Conservation (phyloP, 208 protist species). For the Trypanosoma mega region DNA sequence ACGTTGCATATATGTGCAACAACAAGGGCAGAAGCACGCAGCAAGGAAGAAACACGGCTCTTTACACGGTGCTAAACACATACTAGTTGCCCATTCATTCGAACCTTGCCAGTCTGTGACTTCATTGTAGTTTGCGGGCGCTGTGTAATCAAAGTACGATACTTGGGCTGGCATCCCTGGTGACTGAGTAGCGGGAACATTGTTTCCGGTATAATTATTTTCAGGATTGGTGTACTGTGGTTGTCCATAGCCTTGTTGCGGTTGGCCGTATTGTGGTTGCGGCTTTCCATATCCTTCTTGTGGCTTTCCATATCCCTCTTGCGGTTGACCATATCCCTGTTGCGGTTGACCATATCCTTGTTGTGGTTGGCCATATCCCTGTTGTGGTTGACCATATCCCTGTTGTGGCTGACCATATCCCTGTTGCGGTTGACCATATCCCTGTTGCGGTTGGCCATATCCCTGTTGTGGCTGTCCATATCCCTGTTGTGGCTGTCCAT, state of each 20-base stretch:
- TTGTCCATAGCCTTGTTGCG: conserved; percentile 12
- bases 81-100: conserved; percentile 34
- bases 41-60: conserved; percentile 41
- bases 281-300: conserved; percentile 15
- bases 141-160: conserved; percentile 33
- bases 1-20: conserved; percentile 52
- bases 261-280: conserved; percentile 16
- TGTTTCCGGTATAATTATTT: neutral
- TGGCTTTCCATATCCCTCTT: conserved; percentile 10
- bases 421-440: conserved; percentile 11
- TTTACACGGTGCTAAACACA: conserved; percentile 31
- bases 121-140: conserved; percentile 28
- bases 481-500: conserved; percentile 9
- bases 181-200: neutral
- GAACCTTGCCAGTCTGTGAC: conserved; percentile 35
- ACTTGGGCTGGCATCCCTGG: conserved; percentile 2
- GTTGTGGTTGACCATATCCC: conserved; percentile 6
- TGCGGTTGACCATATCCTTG: conserved; percentile 3
- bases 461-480: conserved; percentile 7
- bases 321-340: conserved; percentile 18
- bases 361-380: conserved; percentile 14
- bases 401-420: conserved; percentile 6
- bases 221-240: neutral
- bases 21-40: conserved; percentile 54
- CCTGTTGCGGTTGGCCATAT: conserved; percentile 6